phyloP scores from a whole-genome alignment of 768 basidiomycete species.

The Hypholoma sublateritium region DNA sequence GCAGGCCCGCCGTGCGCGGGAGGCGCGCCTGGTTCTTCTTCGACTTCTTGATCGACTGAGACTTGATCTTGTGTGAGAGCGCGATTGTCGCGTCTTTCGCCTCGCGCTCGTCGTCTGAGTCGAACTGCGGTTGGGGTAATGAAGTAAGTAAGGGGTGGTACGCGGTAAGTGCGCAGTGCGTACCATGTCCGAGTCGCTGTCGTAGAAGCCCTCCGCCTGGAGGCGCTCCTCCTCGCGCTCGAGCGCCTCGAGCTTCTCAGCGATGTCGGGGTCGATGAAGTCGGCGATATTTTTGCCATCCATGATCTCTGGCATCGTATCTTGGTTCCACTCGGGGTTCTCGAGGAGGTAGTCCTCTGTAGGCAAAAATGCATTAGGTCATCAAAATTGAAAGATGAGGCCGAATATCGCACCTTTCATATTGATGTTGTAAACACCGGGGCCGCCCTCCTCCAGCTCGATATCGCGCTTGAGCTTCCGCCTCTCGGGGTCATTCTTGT shows the following conservation, averaged over 20 bases:
- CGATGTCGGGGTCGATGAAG: constrained; percentile 97
- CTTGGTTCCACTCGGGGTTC: constrained; percentile 93
- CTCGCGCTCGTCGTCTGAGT: constrained; percentile 81
- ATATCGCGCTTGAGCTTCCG: constrained; percentile 73
- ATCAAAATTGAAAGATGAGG: neutral
- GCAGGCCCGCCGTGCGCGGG: constrained; percentile 74
- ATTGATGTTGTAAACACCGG: constrained; percentile 91
- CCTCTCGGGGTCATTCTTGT: constrained; percentile 84
- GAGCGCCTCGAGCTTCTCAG: constrained; percentile 93
- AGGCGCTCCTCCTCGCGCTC: constrained; percentile 95
- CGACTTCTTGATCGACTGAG: constrained; percentile 81
- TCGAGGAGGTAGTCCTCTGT: constrained; percentile 88
- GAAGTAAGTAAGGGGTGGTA: neutral
- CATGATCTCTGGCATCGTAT: constrained; percentile 97
- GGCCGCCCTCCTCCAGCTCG: constrained; percentile 84
- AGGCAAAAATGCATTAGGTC: constrained; percentile 2
- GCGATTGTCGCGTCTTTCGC: constrained; percentile 58
- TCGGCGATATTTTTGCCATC: constrained; percentile 99
- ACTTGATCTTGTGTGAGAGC: constrained; percentile 65
- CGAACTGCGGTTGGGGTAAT: constrained; percentile 34
- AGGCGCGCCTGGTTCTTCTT: constrained; percentile 82
- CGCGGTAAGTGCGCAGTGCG: constrained; percentile 17
- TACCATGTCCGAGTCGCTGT: constrained; percentile 85
- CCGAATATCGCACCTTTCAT: constrained; percentile 66
- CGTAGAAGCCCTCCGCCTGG: constrained; percentile 95